phyloP scores from a whole-genome alignment of 352 stramenopile genomes.

The Saprolegnia parasitica region DNA sequence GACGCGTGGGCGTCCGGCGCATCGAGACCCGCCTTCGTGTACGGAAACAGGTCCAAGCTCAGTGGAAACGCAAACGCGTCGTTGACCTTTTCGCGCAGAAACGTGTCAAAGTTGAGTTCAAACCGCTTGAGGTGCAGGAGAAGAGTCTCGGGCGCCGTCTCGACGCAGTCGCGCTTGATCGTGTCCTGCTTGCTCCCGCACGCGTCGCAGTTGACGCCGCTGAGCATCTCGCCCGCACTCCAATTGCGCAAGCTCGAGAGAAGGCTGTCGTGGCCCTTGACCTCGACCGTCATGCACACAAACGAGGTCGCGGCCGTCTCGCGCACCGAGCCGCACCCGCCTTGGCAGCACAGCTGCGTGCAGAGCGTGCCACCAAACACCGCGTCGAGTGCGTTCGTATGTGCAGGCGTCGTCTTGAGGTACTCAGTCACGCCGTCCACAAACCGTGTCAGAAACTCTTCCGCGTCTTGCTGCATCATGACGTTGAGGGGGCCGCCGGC shows the following conservation, averaged over 20 bases:
- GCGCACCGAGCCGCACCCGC: constrained; percentile 27
- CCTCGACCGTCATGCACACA: constrained; percentile 33
- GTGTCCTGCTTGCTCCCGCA: constrained; percentile 30
- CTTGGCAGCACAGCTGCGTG: constrained; percentile 34
- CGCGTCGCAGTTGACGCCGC: constrained; percentile 38
- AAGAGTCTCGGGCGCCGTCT: constrained; percentile 28
- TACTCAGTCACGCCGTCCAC: constrained; percentile 30
- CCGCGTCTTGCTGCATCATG: constrained; percentile 41
- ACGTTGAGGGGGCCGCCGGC: constrained; percentile 35
- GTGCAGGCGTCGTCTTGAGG: constrained; percentile 55
- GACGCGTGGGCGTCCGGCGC: not conserved
- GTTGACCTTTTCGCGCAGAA: constrained; percentile 40
- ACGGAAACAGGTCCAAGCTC: constrained; percentile 30
- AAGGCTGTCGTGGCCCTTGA: constrained; percentile 32
- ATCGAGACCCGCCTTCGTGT: constrained; percentile 26
- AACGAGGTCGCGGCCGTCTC: constrained; percentile 31
- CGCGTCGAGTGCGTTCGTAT: constrained; percentile 9
- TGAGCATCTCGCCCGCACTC: constrained; percentile 33
- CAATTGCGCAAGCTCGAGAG: constrained; percentile 31
- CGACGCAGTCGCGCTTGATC: constrained; percentile 36
- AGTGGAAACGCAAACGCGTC: constrained; percentile 40
- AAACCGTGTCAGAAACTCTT: constrained; percentile 43
- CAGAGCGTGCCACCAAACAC: constrained; percentile 32
- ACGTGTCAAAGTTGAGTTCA: constrained; percentile 36
- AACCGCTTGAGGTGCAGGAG: constrained; percentile 46